These are phyloP conservation scores for Nigrospora oryzae DNA, from an alignment of 2,329 filamentous ascomycete species.

Conservation along the genomic window DNA sequence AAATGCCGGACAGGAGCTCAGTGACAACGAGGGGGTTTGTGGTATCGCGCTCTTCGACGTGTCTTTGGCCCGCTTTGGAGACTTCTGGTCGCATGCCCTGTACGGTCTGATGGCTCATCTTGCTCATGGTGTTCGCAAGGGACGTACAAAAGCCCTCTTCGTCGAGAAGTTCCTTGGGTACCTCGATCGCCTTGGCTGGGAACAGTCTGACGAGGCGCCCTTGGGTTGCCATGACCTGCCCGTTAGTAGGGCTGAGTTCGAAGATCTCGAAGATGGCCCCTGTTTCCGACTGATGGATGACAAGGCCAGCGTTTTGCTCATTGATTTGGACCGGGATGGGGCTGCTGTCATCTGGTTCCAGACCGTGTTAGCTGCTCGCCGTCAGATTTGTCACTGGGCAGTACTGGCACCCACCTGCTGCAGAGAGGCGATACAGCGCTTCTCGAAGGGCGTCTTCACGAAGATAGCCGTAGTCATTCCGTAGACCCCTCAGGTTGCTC, in stretches of 20 bases:
- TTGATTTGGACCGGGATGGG: constrained; percentile 12
- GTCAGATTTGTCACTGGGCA: background rate
- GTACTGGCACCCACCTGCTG: background rate
- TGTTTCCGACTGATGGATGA: constrained; percentile 9
- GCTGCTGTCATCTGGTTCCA: constrained; percentile 1
- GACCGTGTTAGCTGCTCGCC: background rate
- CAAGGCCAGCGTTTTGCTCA: constrained; percentile 22
- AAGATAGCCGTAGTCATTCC: background rate
- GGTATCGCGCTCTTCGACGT: constrained; percentile 38
- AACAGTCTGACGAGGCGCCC: constrained; percentile 20
- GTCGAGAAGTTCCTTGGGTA: constrained; percentile 5
- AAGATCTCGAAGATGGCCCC: constrained; percentile 16
- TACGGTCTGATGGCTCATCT: constrained; percentile 17
- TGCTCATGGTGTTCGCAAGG: constrained; percentile 13
- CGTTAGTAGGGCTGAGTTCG: constrained; percentile 17
- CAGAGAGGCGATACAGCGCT: background rate
- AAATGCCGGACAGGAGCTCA: constrained; percentile 31
- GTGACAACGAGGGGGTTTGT: constrained; percentile 40
- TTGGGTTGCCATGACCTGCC: constrained; percentile 9
- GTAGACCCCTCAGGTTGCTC: background rate
- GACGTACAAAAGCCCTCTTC: constrained; percentile 10
- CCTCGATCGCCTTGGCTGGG: constrained; percentile 10
- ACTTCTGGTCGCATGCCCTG: constrained; percentile 9
- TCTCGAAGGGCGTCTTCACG: background rate
- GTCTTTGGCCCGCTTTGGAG: constrained; percentile 25